Conservation (phyloP, 2,329 filamentous ascomycete genomes). For the Thelonectria blattea region DNA sequence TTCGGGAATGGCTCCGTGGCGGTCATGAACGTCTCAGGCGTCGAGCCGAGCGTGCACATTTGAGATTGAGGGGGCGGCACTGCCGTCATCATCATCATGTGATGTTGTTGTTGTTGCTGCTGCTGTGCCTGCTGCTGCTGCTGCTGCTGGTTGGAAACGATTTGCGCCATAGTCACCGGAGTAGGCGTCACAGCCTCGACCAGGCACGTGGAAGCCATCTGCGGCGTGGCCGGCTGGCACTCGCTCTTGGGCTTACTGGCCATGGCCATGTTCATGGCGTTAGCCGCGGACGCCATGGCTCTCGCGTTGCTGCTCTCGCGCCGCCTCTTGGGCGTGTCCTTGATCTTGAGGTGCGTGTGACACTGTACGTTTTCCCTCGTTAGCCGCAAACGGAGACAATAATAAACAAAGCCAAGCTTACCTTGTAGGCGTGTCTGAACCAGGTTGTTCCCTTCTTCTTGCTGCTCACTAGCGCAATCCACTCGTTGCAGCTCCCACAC, state of each 20-base stretch:
- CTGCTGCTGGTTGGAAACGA: conserved; percentile 35
- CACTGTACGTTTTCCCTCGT: conserved; percentile 56
- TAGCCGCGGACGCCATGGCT: conserved; percentile 48
- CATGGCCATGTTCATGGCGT: conserved; percentile 39
- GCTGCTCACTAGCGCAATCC: conserved; percentile 81
- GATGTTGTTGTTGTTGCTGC: too few relatives aligned
- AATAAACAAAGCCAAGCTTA: conserved; percentile 46
- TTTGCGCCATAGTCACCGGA: conserved; percentile 37
- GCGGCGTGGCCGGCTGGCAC: conserved; percentile 44
- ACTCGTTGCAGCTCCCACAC: conserved; percentile 79
- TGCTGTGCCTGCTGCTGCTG: conserved; percentile 24
- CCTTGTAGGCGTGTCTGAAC: conserved; percentile 90
- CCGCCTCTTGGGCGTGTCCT: conserved; percentile 71
- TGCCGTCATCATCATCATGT: conserved; percentile 26
- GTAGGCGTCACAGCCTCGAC: conserved; percentile 35
- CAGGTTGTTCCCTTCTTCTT: conserved; percentile 94
- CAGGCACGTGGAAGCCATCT: conserved; percentile 33
- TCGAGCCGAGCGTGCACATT: conserved; percentile 30
- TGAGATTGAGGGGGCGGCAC: conserved; percentile 29
- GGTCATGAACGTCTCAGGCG: conserved; percentile 35
- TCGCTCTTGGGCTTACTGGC: conserved; percentile 55
- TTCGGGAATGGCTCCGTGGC: conserved; percentile 37
- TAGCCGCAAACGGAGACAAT: conserved; percentile 14
- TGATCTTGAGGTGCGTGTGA: conserved; percentile 74
- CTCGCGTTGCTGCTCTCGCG: conserved; percentile 65